Evolutionary conservation across 2,329 filamentous ascomycete genomes (phyloP).

Genomic region (Xylariaceae sp.): DNA sequence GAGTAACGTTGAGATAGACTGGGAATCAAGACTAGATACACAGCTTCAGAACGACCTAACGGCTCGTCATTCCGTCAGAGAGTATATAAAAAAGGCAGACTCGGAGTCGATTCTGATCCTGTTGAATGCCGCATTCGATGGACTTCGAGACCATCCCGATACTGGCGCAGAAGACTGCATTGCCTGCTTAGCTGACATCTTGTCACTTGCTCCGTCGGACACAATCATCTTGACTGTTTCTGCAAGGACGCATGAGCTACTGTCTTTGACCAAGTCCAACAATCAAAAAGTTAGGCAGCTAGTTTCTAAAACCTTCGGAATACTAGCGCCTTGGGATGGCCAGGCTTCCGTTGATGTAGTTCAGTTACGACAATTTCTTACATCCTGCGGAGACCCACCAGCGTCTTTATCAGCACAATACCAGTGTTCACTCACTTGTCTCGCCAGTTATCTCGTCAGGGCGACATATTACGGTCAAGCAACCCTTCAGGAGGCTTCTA

Average conservation of each 20-base stretch:
- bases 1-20: constrained; percentile 74
- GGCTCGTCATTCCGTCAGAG: constrained; percentile 64
- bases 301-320: constrained; percentile 74
- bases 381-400: constrained; percentile 33
- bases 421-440: constrained; percentile 39
- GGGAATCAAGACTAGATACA: constrained; percentile 80
- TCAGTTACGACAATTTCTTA: constrained; percentile 38
- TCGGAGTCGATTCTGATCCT: constrained; percentile 49
- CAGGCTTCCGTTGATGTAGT: constrained; percentile 50
- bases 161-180: constrained; percentile 41
- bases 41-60: constrained; percentile 72
- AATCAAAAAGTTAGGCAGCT: constrained; percentile 69
- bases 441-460: constrained; percentile 38
- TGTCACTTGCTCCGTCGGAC: constrained; percentile 41
- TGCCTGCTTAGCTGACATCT: constrained; percentile 37
- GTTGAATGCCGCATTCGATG: constrained; percentile 62
- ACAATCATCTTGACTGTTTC: constrained; percentile 46
- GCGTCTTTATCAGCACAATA: constrained; percentile 39
- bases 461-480: constrained; percentile 36
- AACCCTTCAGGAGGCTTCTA: constrained; percentile 22
- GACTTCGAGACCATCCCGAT: constrained; percentile 54
- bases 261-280: constrained; percentile 71
- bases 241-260: constrained; percentile 56
- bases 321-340: constrained; percentile 71
- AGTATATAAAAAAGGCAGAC: constrained; percentile 55